A percentile compares a stretch with the other conserved stretches of the same genome.
phyloP scores from a whole-genome alignment of 2,329 filamentous ascomycete species.

The Scytalidium lignicola region DNA sequence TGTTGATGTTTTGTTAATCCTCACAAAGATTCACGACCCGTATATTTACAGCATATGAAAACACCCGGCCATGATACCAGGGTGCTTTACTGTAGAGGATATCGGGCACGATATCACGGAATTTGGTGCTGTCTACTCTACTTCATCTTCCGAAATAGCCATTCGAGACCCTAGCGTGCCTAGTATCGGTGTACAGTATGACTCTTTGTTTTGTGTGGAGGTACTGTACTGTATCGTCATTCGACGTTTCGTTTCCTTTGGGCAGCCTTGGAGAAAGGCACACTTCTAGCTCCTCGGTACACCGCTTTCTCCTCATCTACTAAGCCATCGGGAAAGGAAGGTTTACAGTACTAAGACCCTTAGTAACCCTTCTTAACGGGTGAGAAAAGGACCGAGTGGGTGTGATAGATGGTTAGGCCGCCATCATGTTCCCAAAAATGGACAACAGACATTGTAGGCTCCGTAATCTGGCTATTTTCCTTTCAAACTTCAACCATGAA shows the following conservation, averaged over 20 bases:
- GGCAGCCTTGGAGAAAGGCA: not conserved
- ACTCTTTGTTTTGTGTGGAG: not conserved
- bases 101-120: too few species aligned
- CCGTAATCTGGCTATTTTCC: not conserved
- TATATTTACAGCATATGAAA: too few species aligned
- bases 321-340: not conserved
- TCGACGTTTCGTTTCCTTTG: not conserved
- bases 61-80: too few species aligned
- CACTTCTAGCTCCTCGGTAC: not conserved
- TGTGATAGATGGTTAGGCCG: not conserved
- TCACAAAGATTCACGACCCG: too few species aligned
- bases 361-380: not conserved
- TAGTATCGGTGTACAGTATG: not conserved
- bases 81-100: too few species aligned
- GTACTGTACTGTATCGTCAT: not conserved
- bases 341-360: not conserved
- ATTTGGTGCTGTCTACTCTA: too few species aligned
- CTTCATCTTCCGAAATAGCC: too few species aligned
- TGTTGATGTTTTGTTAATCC: too few species aligned
- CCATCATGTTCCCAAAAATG: not conserved
- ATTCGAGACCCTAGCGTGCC: too few species aligned
- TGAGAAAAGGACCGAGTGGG: not conserved
- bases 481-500: too few species aligned
- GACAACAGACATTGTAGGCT: not conserved
- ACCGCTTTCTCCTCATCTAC: not conserved